Evolutionary conservation across 805 yeast species (phyloP), one percentile per base, ranked within the genome.

Genomic region (Cyberlindnera amylophila): DNA sequence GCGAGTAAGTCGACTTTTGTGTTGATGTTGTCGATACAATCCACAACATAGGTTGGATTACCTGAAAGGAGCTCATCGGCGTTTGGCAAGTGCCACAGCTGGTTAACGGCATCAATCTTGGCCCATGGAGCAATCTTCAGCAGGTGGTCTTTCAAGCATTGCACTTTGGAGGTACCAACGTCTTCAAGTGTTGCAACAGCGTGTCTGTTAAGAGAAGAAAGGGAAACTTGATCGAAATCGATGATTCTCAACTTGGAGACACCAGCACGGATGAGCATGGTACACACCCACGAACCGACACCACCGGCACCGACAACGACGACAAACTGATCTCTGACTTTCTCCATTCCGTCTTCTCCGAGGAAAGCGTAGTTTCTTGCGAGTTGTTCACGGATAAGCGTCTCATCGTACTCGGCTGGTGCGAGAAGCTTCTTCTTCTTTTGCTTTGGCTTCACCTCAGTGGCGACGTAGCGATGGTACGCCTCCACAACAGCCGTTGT

Each of bases 301-400:
- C 99, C 99, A 45, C 99, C 99, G 14, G 91, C 93, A 24, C 99
- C 99, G 11, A 80, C 83, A 13, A 91, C 85, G 2, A 88, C 85
- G 3, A 90, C 75, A 42, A 77, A 73, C 56, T 87, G 82, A 11
- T 71, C 64, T 41, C 96, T 78, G 14, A 93, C 76, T 45, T 77
- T 78, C 15, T 65, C 62, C 77, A 89, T 81, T 1, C 96, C 98
- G 16, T 82, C 85, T 39, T 85, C 86, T 11, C 96, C 88, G 21
- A 93, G 70, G 59, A 93, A 93, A 1, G 96, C 97, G 59, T 86
- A 84, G 67, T 91, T 93, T 49, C 99, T 71, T 0, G 98, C 96
- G 30, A 91, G 75, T 61, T 93, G 98, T 65, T 93, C 99, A 44
- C 84, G 77, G 38, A 88, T 82, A 48, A 93, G 75, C 39, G 78